Evolutionary conservation across 2,329 filamentous ascomycete genomes (phyloP).

Genomic region (Cladosporium sp.): DNA sequence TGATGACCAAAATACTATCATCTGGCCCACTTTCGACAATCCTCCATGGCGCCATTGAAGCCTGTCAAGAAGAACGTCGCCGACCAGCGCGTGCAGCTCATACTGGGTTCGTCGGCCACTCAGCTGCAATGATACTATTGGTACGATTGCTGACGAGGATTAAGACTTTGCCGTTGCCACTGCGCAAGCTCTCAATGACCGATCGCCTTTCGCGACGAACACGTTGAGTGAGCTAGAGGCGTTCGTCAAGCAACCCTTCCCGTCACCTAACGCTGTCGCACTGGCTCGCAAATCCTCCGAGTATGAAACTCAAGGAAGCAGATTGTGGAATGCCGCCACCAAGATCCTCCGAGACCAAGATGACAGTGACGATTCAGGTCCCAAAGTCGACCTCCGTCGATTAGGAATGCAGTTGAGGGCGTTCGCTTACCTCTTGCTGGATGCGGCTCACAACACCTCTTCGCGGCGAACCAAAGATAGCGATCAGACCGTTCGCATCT

Average conservation of each 20-base stretch:
- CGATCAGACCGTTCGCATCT: slow-evolving; percentile 54
- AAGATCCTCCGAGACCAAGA: slow-evolving; percentile 42
- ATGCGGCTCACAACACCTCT: slow-evolving; percentile 52
- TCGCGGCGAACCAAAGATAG: slow-evolving; percentile 27
- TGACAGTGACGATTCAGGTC: slow-evolving; percentile 18
- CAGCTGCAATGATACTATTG: neutral
- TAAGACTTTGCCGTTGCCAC: slow-evolving; percentile 10
- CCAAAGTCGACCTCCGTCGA: slow-evolving; percentile 14
- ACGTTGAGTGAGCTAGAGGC: slow-evolving; percentile 17
- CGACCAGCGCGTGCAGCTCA: slow-evolving; percentile 28
- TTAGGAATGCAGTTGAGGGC: slow-evolving; percentile 45
- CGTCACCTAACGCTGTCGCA: slow-evolving; percentile 20
- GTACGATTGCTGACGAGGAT: neutral
- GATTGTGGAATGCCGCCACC: slow-evolving; percentile 69
- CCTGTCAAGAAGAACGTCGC: slow-evolving; percentile 23
- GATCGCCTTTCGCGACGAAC: slow-evolving; percentile 3
- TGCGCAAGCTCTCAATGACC: slow-evolving; percentile 3
- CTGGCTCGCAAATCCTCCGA: slow-evolving; percentile 44
- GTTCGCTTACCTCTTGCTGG: slow-evolving; percentile 70
- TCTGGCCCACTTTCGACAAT: neutral
- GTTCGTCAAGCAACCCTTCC: slow-evolving; percentile 27
- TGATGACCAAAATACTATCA: neutral
- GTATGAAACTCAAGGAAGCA: slow-evolving; percentile 59
- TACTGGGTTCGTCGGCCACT: slow-evolving; percentile 1
- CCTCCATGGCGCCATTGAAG: slow-evolving; percentile 28